A percentile compares a stretch with the other conserved stretches of the same genome.
Evolutionary conservation across 805 yeast genomes (phyloP).

Genomic region (Ogataea naganishii): DNA sequence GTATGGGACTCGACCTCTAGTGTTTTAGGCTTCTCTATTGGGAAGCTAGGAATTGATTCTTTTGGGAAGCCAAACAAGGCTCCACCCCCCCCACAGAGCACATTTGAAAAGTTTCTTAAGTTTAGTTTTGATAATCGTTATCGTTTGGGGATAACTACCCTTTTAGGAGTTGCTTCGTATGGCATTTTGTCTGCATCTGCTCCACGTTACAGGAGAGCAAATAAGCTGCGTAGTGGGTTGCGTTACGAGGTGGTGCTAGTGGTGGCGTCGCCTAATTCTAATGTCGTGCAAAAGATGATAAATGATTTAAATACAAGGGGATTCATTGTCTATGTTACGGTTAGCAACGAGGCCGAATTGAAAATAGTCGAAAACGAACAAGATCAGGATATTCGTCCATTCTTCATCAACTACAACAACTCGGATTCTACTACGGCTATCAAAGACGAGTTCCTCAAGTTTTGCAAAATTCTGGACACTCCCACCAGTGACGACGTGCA

Average conservation of each 20-base stretch:
- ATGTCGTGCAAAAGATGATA: slow-evolving; percentile 59
- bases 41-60: background rate
- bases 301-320: slow-evolving; percentile 73
- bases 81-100: slow-evolving; percentile 1
- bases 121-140: too few relatives aligned
- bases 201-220: slow-evolving; percentile 59
- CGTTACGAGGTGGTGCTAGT: slow-evolving; percentile 67
- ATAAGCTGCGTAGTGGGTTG: slow-evolving; percentile 58
- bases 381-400: slow-evolving; percentile 60
- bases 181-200: too few relatives aligned
- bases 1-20: too few relatives aligned
- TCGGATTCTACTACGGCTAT: slow-evolving; percentile 30
- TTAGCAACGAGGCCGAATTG: slow-evolving; percentile 52
- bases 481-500: slow-evolving; percentile 27
- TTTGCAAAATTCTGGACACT: slow-evolving; percentile 38
- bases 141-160: too few relatives aligned
- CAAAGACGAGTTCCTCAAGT: slow-evolving; percentile 37
- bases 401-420: slow-evolving; percentile 47
- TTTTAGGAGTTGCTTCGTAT: too few relatives aligned
- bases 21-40: too few relatives aligned
- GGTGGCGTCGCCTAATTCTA: slow-evolving; percentile 72
- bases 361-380: slow-evolving; percentile 47
- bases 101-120: background rate
- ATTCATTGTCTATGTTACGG: slow-evolving; percentile 70
- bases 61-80: background rate